Percentiles rank a stretch among this genome's conserved stretches.
These are phyloP conservation scores for Penicillium verhagenii DNA, from an alignment of 495 filamentous ascomycete genomes.

Conservation along the genomic window DNA sequence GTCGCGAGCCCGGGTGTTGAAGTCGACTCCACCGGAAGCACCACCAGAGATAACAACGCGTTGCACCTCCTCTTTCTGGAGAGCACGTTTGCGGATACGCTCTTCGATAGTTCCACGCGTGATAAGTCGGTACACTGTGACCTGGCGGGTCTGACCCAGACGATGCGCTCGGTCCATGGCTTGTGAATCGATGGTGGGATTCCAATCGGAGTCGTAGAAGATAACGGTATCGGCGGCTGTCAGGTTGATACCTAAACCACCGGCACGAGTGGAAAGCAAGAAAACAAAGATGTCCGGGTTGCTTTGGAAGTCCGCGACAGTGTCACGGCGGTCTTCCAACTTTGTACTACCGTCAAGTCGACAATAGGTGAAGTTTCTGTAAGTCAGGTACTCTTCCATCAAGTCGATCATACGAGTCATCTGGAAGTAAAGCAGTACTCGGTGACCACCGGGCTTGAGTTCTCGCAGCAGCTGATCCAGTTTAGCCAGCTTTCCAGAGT, in stretches of 20 bases:
- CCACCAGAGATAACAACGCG: constrained; percentile 96
- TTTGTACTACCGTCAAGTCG: constrained; percentile 98
- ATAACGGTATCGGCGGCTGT: constrained; percentile 93
- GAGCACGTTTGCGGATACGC: constrained; percentile 92
- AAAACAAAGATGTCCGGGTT: constrained; percentile 94
- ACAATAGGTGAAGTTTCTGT: constrained; percentile 98
- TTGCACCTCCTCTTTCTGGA: constrained; percentile 99
- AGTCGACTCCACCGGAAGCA: constrained; percentile 79
- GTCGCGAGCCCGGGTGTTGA: constrained; percentile 85
- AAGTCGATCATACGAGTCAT: constrained; percentile 99
- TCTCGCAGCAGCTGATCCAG: constrained; percentile 83
- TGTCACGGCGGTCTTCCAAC: constrained; percentile 93
- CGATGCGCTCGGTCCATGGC: constrained; percentile 99
- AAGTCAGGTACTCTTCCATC: constrained; percentile 98
- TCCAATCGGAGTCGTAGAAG: constrained; percentile 99
- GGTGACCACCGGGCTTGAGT: constrained; percentile 89
- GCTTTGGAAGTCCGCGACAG: constrained; percentile 93
- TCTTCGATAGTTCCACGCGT: constrained; percentile 97
- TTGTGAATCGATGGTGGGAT: constrained; percentile 96
- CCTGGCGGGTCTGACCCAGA: constrained; percentile 93
- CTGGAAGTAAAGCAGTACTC: constrained; percentile 99
- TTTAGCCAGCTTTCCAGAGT: constrained; percentile 92
- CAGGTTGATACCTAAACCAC: constrained; percentile 96
- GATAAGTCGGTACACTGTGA: constrained; percentile 96
- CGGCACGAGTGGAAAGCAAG: constrained; percentile 90